These are phyloP conservation scores for Luffa aegyptiaca DNA, from an alignment of 306 rosid species.

Conservation along the genomic window DNA sequence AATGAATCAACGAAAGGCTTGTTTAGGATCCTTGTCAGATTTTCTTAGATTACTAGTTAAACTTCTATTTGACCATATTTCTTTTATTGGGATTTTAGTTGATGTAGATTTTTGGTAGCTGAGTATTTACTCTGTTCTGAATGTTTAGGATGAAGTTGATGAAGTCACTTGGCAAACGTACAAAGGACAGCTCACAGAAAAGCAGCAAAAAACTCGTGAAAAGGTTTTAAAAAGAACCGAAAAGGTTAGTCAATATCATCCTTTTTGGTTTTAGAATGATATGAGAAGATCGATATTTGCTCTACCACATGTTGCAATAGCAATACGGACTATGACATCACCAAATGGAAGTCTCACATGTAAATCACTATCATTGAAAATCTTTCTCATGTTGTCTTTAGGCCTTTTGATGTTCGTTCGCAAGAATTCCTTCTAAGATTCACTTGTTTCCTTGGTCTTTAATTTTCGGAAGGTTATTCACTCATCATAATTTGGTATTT, in stretches of 20 bases:
- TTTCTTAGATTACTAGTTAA: constrained; percentile 2
- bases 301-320: neutral
- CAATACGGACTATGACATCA: neutral
- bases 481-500: neutral
- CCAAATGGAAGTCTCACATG: neutral
- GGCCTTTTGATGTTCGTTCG: neutral
- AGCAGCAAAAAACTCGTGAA: constrained; percentile 83
- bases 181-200: constrained; percentile 89
- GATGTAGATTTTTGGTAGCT: neutral
- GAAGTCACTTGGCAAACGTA: constrained; percentile 95
- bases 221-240: constrained; percentile 79
- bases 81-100: neutral
- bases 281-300: neutral
- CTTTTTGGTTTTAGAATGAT: constrained; percentile 4
- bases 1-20: neutral
- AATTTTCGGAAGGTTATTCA: neutral
- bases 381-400: neutral
- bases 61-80: neutral
- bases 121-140: constrained; percentile 12
- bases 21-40: neutral
- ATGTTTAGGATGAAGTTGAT: constrained; percentile 66
- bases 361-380: neutral
- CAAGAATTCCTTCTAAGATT: neutral
- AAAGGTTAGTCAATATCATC: constrained; percentile 42
- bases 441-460: neutral